A percentile compares a stretch with the other conserved stretches of the same genome.
phyloP scores from a whole-genome alignment of 768 basidiomycete genomes.

The Pholiota microspora region DNA sequence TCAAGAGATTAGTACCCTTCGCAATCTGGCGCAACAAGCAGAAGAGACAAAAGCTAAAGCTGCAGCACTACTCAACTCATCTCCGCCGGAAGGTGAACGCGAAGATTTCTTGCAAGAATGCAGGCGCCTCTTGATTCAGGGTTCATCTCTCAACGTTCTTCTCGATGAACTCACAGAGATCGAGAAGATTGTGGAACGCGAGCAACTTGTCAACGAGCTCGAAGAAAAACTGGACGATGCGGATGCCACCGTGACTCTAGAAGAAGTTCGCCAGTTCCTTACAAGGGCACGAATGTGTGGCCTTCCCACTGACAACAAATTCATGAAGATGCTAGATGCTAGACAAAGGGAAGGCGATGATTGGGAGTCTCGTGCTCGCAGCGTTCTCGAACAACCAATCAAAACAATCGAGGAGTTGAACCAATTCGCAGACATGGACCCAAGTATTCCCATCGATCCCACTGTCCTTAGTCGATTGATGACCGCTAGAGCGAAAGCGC shows the following conservation, averaged over 20 bases:
- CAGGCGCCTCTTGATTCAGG: constrained; percentile 65
- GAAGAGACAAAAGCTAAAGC: constrained; percentile 65
- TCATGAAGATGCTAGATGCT: constrained; percentile 61
- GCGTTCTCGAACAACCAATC: constrained; percentile 61
- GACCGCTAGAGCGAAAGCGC: constrained; percentile 63
- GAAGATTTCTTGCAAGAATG: constrained; percentile 64
- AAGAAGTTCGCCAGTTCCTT: constrained; percentile 74
- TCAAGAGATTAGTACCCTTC: constrained; percentile 64
- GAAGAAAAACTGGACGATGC: constrained; percentile 70
- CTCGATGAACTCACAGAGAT: constrained; percentile 77
- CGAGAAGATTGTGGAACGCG: constrained; percentile 77
- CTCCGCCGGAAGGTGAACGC: constrained; percentile 44
- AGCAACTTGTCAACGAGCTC: constrained; percentile 74
- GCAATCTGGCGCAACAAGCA: constrained; percentile 54
- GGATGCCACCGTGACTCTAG: constrained; percentile 55
- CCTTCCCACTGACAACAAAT: constrained; percentile 61
- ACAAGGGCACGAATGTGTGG: constrained; percentile 68
- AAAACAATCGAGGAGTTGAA: constrained; percentile 80
- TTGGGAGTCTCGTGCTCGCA: constrained; percentile 75
- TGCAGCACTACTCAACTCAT: constrained; percentile 41
- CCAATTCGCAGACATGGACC: constrained; percentile 62
- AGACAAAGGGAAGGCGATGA: constrained; percentile 64
- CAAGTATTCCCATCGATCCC: constrained; percentile 67
- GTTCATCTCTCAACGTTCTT: constrained; percentile 77
- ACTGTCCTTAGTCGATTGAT: constrained; percentile 65